Evolutionary conservation across 78 protist species (phyloP).

Genomic region (Chrysochromulina tobinii): DNA sequence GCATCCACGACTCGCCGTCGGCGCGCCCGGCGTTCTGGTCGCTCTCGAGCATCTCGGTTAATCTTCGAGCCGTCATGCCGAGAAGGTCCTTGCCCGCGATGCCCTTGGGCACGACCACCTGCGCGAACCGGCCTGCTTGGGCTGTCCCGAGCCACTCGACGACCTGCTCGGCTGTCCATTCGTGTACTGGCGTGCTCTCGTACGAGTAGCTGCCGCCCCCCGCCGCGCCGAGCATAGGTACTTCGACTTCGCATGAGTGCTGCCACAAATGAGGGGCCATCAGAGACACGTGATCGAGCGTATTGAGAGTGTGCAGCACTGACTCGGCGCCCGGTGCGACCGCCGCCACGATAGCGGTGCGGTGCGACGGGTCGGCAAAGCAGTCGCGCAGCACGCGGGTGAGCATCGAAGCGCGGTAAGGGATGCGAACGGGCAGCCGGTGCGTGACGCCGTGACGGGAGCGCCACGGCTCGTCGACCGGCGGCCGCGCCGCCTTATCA

Average conservation of each 20-base stretch:
- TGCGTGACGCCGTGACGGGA: no score
- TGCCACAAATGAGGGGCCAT: background rate
- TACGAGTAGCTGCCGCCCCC: background rate
- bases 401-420: background rate
- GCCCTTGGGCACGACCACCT: background rate
- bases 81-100: background rate
- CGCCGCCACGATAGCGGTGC: background rate
- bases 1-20: background rate
- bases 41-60: background rate
- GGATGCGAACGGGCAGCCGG: background rate
- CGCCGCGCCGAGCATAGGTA: background rate
- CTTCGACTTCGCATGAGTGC: background rate
- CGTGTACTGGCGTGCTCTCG: background rate
- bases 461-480: no score
- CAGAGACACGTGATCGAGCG: background rate
- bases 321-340: background rate
- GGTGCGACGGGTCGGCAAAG: background rate
- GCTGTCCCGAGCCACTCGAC: background rate
- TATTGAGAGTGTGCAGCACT: background rate
- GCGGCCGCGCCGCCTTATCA: no score
- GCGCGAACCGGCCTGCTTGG: background rate
- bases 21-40: background rate
- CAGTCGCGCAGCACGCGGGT: constrained; percentile 4
- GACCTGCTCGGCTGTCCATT: background rate
- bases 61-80: background rate